Evolutionary conservation across 345 rosid species (phyloP).

Genomic region (Dovyalis caffra): DNA sequence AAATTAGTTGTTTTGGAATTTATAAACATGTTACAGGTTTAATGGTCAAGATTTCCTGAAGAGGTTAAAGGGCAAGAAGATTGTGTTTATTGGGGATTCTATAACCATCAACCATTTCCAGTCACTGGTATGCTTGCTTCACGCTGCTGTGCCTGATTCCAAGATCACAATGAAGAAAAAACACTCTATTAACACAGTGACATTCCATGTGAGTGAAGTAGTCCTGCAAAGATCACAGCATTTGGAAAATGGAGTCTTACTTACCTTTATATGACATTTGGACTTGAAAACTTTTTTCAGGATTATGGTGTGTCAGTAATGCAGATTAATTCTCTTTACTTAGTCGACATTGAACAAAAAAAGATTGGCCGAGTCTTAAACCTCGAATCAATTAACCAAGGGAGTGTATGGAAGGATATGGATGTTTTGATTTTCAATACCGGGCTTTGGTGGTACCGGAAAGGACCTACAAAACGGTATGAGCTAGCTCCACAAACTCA

Average conservation of each 20-base stretch:
- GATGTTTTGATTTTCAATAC: constrained; percentile 63
- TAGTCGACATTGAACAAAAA: constrained; percentile 53
- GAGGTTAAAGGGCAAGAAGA: constrained; percentile 44
- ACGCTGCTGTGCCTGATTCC: constrained; percentile 45
- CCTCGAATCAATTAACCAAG: constrained; percentile 46
- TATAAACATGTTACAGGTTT: too few relatives aligned
- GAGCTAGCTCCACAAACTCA: too few relatives aligned
- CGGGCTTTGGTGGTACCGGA: constrained; percentile 73
- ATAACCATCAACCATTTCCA: constrained; percentile 57
- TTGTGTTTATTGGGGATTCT: constrained; percentile 69
- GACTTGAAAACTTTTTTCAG: too few relatives aligned
- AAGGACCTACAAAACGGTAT: constrained; percentile 54
- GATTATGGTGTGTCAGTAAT: constrained; percentile 48
- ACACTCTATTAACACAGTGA: constrained; percentile 19
- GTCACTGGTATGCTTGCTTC: constrained; percentile 53
- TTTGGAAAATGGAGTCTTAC: too few relatives aligned
- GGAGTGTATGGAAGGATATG: constrained; percentile 45
- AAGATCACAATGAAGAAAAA: constrained; percentile 18
- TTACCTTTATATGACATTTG: too few relatives aligned
- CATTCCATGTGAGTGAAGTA: constrained; percentile 45
- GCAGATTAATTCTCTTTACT: constrained; percentile 30
- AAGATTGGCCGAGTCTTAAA: constrained; percentile 49
- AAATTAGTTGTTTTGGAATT: too few relatives aligned
- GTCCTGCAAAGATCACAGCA: too few relatives aligned
- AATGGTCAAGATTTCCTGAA: constrained; percentile 36